A percentile compares a stretch with the other conserved stretches of the same genome.
Conservation (phyloP, 306 rosid species). For the Malus domestica region ASM211411v1 NC_041792.1:26737407-26737906, state of each 20-base stretch:
- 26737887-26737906: background rate
- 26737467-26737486: background rate
- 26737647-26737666: conserved; percentile 37
- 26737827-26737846: background rate
- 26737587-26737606: conserved; percentile 73
- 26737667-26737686: conserved; percentile 24
- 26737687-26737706: conserved; percentile 27
- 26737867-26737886: background rate
- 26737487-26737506: background rate
- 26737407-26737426: too few relatives aligned
- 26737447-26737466: background rate
- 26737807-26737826: background rate
- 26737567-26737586: background rate
- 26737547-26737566: conserved; percentile 3
- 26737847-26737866: background rate
- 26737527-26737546: background rate
- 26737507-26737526: background rate
- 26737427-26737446: background rate
- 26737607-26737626: conserved; percentile 89
- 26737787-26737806: background rate
- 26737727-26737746: conserved; percentile 45
- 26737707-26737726: conserved; percentile 48
- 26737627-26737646: conserved; percentile 36
- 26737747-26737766: conserved; percentile 62
- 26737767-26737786: conserved; percentile 46